Percentiles rank a stretch among this genome's conserved stretches.
Conservation (phyloP, 345 rosid species). For the Hypericum perforatum region DNA sequence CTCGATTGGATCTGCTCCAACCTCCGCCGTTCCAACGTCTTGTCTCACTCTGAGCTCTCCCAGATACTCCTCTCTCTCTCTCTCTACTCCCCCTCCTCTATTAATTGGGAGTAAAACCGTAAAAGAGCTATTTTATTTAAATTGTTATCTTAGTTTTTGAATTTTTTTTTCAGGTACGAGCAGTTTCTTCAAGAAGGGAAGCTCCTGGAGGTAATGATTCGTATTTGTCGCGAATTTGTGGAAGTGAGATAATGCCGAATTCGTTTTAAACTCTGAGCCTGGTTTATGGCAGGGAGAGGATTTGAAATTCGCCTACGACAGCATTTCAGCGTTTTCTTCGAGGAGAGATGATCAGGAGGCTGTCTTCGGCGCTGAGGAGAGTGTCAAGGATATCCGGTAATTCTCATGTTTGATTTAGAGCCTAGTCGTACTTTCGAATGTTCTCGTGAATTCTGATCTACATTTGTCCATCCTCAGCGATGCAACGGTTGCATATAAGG, state of each 20-base stretch:
- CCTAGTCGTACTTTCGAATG: background rate
- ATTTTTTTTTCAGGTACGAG: slow-evolving; percentile 37
- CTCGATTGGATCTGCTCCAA: slow-evolving; percentile 98
- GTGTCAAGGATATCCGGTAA: slow-evolving; percentile 73
- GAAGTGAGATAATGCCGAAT: too few species aligned
- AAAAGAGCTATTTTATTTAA: too few species aligned
- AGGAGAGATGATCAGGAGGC: slow-evolving; percentile 85
- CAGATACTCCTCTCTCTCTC: slow-evolving; percentile 27
- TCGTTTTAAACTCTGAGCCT: too few species aligned
- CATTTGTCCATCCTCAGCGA: too few species aligned
- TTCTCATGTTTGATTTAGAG: background rate
- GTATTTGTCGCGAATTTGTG: background rate
- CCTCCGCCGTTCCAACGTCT: slow-evolving; percentile 93
- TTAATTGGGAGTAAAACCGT: background rate
- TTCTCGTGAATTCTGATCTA: too few species aligned
- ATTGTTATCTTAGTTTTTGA: background rate
- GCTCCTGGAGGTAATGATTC: slow-evolving; percentile 49
- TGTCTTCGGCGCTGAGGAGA: slow-evolving; percentile 89
- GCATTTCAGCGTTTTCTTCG: slow-evolving; percentile 86
- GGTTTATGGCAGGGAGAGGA: slow-evolving; percentile 88
- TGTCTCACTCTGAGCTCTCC: slow-evolving; percentile 73
- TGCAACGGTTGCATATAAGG: slow-evolving; percentile 58
- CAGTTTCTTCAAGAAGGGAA: slow-evolving; percentile 68
- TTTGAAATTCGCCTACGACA: slow-evolving; percentile 86
- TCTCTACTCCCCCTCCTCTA: background rate